Percentiles rank a stretch among this genome's conserved stretches.
These are phyloP conservation scores for Heliosperma pusillum DNA, from an alignment of 148 eudicot genomes.

Conservation along the genomic window DNA sequence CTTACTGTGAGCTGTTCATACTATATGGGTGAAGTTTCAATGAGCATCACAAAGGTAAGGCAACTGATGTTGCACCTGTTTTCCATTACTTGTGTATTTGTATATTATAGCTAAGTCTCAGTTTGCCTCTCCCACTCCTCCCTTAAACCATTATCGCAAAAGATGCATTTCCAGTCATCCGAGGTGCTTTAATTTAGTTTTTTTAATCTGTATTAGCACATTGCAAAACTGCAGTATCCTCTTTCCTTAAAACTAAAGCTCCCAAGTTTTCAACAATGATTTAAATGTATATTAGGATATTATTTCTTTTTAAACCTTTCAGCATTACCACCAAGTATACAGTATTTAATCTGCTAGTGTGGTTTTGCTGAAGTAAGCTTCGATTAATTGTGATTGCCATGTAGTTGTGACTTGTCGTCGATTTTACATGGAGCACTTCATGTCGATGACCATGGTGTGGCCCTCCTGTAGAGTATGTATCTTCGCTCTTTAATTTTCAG, in stretches of 20 bases:
- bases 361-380: too few species aligned
- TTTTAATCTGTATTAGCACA: background rate
- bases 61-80: background rate
- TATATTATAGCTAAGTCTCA: background rate
- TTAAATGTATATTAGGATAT: too few species aligned
- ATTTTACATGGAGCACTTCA: too few species aligned
- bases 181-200: background rate
- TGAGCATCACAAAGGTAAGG: constrained; percentile 79
- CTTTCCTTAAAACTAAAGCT: background rate
- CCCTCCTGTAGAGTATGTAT: too few species aligned
- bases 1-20: constrained; percentile 68
- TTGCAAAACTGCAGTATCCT: background rate
- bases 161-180: background rate
- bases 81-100: background rate
- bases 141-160: background rate
- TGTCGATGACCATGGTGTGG: too few species aligned
- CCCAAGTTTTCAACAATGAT: too few species aligned
- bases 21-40: constrained; percentile 85
- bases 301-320: background rate
- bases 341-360: too few species aligned
- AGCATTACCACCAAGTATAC: background rate
- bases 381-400: too few species aligned
- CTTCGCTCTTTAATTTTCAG: too few species aligned
- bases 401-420: too few species aligned
- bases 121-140: background rate